Percentiles rank a stretch among this genome's conserved stretches.
These are phyloP conservation scores for Saccharomyces paradoxus DNA, from an alignment of 805 yeast species.

Conservation along the genomic window DNA sequence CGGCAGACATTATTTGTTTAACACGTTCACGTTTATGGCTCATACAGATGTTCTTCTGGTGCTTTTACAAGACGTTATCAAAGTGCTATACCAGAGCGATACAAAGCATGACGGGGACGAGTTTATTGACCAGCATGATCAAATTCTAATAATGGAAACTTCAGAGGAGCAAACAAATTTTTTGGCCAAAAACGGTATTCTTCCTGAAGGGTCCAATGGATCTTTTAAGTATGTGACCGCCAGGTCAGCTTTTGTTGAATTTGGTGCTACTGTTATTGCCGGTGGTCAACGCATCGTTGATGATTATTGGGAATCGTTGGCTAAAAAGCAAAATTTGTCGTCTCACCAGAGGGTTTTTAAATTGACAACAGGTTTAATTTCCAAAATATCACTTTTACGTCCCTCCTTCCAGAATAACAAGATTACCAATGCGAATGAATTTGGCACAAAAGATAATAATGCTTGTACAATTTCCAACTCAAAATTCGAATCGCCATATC, in stretches of 20 bases:
- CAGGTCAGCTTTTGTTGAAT: constrained; percentile 38
- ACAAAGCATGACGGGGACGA: constrained; percentile 29
- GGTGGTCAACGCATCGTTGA: constrained; percentile 43
- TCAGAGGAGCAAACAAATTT: constrained; percentile 33
- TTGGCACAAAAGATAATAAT: background rate
- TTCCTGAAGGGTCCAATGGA: constrained; percentile 13
- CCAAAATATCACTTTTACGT: constrained; percentile 1
- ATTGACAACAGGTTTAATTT: constrained; percentile 12
- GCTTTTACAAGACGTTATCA: constrained; percentile 29
- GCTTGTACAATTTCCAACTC: background rate
- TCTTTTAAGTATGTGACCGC: constrained; percentile 31
- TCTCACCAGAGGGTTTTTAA: constrained; percentile 38
- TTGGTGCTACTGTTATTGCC: constrained; percentile 42
- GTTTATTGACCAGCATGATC: constrained; percentile 37
- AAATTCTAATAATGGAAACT: constrained; percentile 32
- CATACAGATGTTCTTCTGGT: constrained; percentile 33
- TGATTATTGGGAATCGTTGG: constrained; percentile 48
- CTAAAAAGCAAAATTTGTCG: constrained; percentile 37
- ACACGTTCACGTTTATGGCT: constrained; percentile 35
- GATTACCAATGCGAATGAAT: background rate
- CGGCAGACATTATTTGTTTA: constrained; percentile 34
- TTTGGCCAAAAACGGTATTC: constrained; percentile 27
- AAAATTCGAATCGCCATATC: constrained; percentile 18
- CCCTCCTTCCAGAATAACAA: constrained; percentile 1
- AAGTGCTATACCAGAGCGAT: constrained; percentile 35